A percentile compares a stretch with the other conserved stretches of the same genome.
Conservation (phyloP, 768 basidiomycete genomes). For the Phlebiopsis gigantea region DNA sequence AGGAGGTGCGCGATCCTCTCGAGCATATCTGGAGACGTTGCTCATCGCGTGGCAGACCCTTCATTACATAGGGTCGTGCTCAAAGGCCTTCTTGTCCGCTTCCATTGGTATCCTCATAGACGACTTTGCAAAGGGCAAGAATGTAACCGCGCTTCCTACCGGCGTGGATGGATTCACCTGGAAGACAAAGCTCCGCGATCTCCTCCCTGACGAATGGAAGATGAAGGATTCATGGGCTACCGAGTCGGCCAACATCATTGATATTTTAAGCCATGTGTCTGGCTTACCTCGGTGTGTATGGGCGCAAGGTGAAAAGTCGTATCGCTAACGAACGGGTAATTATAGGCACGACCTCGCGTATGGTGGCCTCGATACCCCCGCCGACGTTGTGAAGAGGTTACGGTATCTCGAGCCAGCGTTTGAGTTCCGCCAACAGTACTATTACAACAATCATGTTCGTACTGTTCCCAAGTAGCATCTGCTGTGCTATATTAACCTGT, state of each 20-base stretch:
- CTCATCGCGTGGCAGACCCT: constrained; percentile 16
- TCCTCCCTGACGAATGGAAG: constrained; percentile 38
- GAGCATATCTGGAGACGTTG: background rate
- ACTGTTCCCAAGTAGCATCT: background rate
- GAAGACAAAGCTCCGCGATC: constrained; percentile 25
- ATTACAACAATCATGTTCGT: constrained; percentile 35
- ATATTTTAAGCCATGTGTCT: constrained; percentile 35
- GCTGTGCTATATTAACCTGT: background rate
- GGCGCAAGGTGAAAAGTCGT: background rate
- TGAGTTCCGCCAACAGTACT: constrained; percentile 33
- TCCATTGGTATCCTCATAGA: constrained; percentile 27
- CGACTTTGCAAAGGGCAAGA: constrained; percentile 23
- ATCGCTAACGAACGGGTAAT: background rate
- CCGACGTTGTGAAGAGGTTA: constrained; percentile 21
- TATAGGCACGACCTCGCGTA: constrained; percentile 32
- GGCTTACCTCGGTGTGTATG: constrained; percentile 33
- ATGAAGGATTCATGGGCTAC: constrained; percentile 38
- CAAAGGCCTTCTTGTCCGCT: constrained; percentile 25
- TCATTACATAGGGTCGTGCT: constrained; percentile 25
- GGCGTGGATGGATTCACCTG: constrained; percentile 18
- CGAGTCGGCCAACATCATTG: constrained; percentile 29
- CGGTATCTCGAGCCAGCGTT: constrained; percentile 26
- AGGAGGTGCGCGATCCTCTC: constrained; percentile 1
- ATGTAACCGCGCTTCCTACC: constrained; percentile 20
- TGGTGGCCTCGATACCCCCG: constrained; percentile 23